These are phyloP conservation scores for Ganoderma lingzhi DNA, from an alignment of 1,284 basidiomycete genomes.

Conservation along the genomic window DNA sequence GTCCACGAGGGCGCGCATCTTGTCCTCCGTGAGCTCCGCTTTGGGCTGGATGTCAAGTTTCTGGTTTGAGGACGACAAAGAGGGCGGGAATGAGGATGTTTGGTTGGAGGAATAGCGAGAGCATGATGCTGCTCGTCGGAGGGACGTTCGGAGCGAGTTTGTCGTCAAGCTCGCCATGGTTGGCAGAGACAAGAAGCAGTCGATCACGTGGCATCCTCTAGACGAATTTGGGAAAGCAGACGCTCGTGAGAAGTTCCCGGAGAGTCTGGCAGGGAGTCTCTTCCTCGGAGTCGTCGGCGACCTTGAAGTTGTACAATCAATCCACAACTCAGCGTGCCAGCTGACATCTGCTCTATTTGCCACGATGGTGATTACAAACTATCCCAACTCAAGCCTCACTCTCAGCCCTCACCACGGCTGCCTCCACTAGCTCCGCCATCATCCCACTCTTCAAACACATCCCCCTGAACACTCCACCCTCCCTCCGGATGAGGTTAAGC, in stretches of 20 bases:
- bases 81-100: constrained; percentile 10
- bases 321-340: too few relatives aligned
- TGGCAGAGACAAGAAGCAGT: constrained; percentile 27
- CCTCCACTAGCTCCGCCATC: constrained; percentile 71
- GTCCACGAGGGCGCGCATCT: constrained; percentile 74
- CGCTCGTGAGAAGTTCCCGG: not conserved
- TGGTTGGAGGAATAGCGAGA: constrained; percentile 28
- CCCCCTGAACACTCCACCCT: constrained; percentile 77
- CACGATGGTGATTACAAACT: too few relatives aligned
- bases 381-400: not conserved
- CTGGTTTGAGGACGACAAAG: constrained; percentile 8
- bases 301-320: too few relatives aligned
- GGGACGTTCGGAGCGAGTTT: constrained; percentile 26
- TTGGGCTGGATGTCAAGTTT: constrained; percentile 37
- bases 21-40: constrained; percentile 56
- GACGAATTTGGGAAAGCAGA: not conserved
- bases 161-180: constrained; percentile 31
- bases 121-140: constrained; percentile 26
- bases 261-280: too few relatives aligned
- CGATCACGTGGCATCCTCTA: constrained; percentile 22
- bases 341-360: too few relatives aligned
- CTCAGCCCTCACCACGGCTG: constrained; percentile 54
- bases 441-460: constrained; percentile 88
- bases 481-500: constrained; percentile 74
- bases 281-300: too few relatives aligned